phyloP scores from a whole-genome alignment of 352 stramenopile genomes.

The Blastocystis hominis region DNA sequence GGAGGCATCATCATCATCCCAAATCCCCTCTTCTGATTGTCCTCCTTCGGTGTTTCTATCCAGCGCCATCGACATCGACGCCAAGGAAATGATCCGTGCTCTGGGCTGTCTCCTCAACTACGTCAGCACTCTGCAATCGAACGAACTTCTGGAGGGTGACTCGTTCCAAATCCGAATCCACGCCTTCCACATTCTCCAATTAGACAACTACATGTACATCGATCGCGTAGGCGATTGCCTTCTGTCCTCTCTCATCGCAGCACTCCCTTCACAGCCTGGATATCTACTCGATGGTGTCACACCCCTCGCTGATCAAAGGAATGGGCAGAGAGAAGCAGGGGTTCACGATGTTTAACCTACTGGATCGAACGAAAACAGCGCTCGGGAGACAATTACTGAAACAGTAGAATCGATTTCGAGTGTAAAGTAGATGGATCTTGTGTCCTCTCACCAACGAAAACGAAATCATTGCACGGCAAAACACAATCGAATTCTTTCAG shows the following conservation, averaged over 20 bases:
- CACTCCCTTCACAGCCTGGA: constrained; percentile 27
- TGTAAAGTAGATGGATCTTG: constrained; percentile 8
- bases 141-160: neutral
- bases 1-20: neutral
- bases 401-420: neutral
- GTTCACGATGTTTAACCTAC: constrained; percentile 29
- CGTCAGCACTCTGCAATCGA: neutral
- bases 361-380: neutral
- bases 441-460: constrained; percentile 1
- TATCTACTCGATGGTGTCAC: constrained; percentile 14
- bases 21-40: neutral
- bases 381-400: constrained; percentile 18
- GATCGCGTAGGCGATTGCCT: neutral
- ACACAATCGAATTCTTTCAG: constrained; percentile 16
- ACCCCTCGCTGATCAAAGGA: constrained; percentile 42
- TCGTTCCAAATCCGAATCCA: neutral
- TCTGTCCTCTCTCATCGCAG: neutral
- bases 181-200: neutral
- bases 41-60: neutral
- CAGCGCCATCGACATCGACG: neutral
- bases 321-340: constrained; percentile 48
- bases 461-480: neutral
- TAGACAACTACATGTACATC: constrained; percentile 33
- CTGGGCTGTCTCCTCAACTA: constrained; percentile 26
- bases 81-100: constrained; percentile 16